These are phyloP conservation scores for Mycena kentingensis DNA, from an alignment of 768 basidiomycete genomes.

Conservation along the genomic window DNA sequence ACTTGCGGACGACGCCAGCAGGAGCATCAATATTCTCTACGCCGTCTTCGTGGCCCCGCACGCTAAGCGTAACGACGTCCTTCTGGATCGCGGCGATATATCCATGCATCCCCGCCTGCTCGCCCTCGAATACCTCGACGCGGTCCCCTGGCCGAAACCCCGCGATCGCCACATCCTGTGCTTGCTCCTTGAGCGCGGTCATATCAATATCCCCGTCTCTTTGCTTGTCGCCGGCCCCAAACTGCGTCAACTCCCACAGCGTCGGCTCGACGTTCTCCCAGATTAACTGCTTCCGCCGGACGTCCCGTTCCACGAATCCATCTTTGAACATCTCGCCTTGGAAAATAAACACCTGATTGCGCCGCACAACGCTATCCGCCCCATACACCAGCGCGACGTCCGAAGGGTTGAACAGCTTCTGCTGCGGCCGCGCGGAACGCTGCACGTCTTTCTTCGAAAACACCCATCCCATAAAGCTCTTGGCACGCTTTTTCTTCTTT, in stretches of 20 bases:
- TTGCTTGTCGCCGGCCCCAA: conserved; percentile 72
- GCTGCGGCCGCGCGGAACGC: conserved; percentile 89
- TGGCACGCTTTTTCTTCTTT: conserved; percentile 79
- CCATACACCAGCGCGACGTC: conserved; percentile 88
- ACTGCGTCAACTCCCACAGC: conserved; percentile 92
- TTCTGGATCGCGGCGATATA: conserved; percentile 85
- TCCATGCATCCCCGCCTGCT: conserved; percentile 91
- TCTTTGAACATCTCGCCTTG: conserved; percentile 92
- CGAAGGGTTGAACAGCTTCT: conserved; percentile 91
- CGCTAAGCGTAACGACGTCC: conserved; percentile 84
- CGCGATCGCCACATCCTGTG: conserved; percentile 85
- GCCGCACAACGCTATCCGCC: conserved; percentile 70
- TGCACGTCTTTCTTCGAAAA: conserved; percentile 46
- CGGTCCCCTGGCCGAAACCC: conserved; percentile 98
- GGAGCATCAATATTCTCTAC: conserved; percentile 85
- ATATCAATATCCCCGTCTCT: conserved; percentile 77
- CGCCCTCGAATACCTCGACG: conserved; percentile 96
- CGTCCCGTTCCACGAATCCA: conserved; percentile 95
- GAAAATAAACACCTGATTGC: conserved; percentile 79
- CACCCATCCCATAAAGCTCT: conserved; percentile 35
- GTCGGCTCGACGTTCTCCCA: conserved; percentile 93
- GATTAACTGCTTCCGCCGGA: conserved; percentile 75
- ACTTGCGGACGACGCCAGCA: conserved; percentile 86
- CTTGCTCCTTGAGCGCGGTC: conserved; percentile 88
- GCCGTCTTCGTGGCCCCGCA: conserved; percentile 70